Evolutionary conservation across 139 green algal species (phyloP), one percentile per base, ranked within the genome.

Genomic region (Auxenochlorella pyrenoidosa): DNA sequence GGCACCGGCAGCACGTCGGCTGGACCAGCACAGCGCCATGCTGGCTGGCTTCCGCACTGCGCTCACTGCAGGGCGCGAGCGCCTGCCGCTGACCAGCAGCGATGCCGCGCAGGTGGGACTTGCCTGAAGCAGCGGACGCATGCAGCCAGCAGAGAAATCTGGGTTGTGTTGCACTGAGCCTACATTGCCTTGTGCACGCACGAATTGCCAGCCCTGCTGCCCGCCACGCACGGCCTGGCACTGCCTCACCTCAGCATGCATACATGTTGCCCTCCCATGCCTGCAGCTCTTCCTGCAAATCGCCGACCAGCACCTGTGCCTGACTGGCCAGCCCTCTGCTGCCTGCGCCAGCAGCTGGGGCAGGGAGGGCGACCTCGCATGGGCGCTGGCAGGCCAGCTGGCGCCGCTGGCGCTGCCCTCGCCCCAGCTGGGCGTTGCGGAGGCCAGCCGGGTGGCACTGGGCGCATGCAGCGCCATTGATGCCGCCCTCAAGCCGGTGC

Each of bases 231-330:
- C 13, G n/a, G n/a, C 47, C 3, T 36, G 3, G 65, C 40, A 3
- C 44, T 32, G 13, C 32, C n/a, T 43, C 36, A 28, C 79, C 24
- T 26, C 36, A 77, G 34, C 5, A 26, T 51, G 70, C 22, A 30
- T 13, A 6, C 36, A 58, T 38, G 34, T 36, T 15, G 15, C 41
- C 24, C 38, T n/a, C 54, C 40, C 4, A 34, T 13, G 19, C 22
- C 16, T 60, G 60, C 63, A 85, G 80, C 80, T 85, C 59, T 85
- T 85, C 63, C 44, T 85, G 63, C 80, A 65, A 28, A 65, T 85
- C 15, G 59, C 80, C 8, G 60, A 85, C 36, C 59, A 60, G 40
- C 82, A 78, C 28, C 44, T 86, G 82, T n/a, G 68, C 34, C 51
- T 87, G 70, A 16, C 19, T 15, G 18, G 54, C 24, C 81, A n/a